Evolutionary conservation across 2,329 filamentous ascomycete genomes (phyloP), one percentile per base, ranked within the genome.

Genomic region (Xylariaceae sp.): DNA sequence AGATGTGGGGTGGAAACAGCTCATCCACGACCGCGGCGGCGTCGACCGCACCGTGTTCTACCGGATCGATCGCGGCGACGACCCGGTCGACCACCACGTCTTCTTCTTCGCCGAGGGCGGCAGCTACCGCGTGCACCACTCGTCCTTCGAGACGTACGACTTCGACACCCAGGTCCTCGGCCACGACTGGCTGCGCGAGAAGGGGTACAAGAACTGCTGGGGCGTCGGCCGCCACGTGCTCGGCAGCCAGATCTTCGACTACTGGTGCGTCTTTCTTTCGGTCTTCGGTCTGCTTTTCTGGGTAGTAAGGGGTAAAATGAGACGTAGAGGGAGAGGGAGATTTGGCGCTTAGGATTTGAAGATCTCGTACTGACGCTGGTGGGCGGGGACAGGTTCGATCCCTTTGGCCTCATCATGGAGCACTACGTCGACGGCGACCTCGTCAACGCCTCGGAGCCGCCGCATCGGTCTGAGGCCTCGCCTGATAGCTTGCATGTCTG

Each of bases 341-440:
- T n/a, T n/a, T n/a, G n/a, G n/a, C n/a, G n/a, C n/a, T n/a, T n/a
- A n/a, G n/a, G n/a, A n/a, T n/a, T n/a, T n/a, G n/a, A n/a, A n/a
- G n/a, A n/a, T n/a, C n/a, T n/a, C n/a, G n/a, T 16, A 29, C 38
- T 40, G 18, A 50, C 10, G 9, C 26, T 23, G 22, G 9, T n/a
- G n/a, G n/a, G n/a, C n/a, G n/a, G n/a, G n/a, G 7, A 17, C 28
- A 60, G 76, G 77, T 78, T 73, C 49, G 78, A 83, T 55, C 71
- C 72, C 0, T 67, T 63, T 3, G 64, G 65, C 0, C 78, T 80
- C 49, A 80, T 82, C 55, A 60, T 82, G 49, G 77, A 82, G 57
- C 77, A 83, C 54, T 85, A 84, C 46, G 74, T 78, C 12, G 80
- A 84, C 52, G 80, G 80, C 1, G 80, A 85, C 56, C 46, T 80